These are phyloP conservation scores for Diaporthe vaccinii DNA, from an alignment of 2,329 filamentous ascomycete genomes.

Conservation along the genomic window DNA sequence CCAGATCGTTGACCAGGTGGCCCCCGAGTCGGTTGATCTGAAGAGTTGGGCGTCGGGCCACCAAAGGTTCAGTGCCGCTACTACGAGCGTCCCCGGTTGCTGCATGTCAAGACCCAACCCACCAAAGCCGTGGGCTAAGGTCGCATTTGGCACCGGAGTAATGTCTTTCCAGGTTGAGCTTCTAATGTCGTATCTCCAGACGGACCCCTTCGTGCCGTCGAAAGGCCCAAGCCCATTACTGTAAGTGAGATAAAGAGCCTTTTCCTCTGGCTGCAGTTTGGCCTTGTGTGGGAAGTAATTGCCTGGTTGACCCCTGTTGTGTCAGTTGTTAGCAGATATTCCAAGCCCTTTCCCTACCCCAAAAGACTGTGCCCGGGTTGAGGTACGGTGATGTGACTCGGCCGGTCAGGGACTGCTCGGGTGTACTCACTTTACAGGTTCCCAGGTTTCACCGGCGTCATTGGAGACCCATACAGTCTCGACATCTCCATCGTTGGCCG, in stretches of 20 bases:
- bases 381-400: not conserved
- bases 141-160: slow-evolving; percentile 62
- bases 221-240: slow-evolving; percentile 68
- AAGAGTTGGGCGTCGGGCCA: slow-evolving; percentile 70
- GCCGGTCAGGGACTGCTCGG: not conserved
- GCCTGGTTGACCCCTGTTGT: slow-evolving; percentile 52
- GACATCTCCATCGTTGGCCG: slow-evolving; percentile 62
- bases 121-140: slow-evolving; percentile 63
- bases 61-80: slow-evolving; percentile 70
- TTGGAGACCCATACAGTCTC: slow-evolving; percentile 66
- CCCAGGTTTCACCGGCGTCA: slow-evolving; percentile 67
- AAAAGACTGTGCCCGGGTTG: not conserved
- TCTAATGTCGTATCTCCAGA: slow-evolving; percentile 67
- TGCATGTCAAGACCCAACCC: slow-evolving; percentile 67
- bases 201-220: slow-evolving; percentile 66
- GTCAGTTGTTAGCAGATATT: not conserved
- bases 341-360: not conserved
- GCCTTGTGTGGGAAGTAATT: slow-evolving; percentile 67
- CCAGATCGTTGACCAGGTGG: slow-evolving; percentile 68
- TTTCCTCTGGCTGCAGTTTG: slow-evolving; percentile 63
- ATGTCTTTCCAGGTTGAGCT: slow-evolving; percentile 66
- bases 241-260: slow-evolving; percentile 67
- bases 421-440: slow-evolving; percentile 50
- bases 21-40: slow-evolving; percentile 66
- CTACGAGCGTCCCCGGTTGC: slow-evolving; percentile 68